phyloP scores from a whole-genome alignment of 352 stramenopile genomes.

The Pythium coloratum region DNA sequence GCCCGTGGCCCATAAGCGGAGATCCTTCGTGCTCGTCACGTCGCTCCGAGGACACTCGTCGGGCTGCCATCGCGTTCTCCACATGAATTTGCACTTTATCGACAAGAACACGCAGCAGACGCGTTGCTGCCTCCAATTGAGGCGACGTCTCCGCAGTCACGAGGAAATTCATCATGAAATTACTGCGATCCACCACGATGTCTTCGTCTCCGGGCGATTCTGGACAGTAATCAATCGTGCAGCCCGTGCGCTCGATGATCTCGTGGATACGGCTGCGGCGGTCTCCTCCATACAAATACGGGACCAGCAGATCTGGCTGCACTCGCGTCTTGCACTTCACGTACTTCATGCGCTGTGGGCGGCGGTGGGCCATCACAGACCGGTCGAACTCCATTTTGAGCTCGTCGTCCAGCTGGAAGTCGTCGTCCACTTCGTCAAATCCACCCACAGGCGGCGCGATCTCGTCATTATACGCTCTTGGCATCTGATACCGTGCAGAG shows the following conservation, averaged over 20 bases:
- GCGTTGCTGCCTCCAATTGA: constrained; percentile 47
- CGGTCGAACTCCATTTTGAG: constrained; percentile 24
- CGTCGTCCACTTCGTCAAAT: constrained; percentile 14
- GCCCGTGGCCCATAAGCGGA: neutral
- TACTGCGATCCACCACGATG: constrained; percentile 20
- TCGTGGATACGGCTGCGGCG: constrained; percentile 48
- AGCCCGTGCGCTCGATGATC: constrained; percentile 49
- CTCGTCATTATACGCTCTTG: constrained; percentile 6
- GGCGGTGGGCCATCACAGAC: constrained; percentile 18
- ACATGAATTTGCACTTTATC: constrained; percentile 51
- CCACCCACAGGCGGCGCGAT: neutral
- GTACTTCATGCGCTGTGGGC: constrained; percentile 52
- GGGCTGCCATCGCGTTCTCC: constrained; percentile 19
- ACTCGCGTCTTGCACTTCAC: constrained; percentile 55
- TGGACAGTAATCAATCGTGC: constrained; percentile 68
- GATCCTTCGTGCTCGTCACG: neutral
- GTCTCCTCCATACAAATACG: constrained; percentile 57
- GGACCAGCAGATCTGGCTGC: constrained; percentile 53
- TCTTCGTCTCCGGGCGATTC: constrained; percentile 51
- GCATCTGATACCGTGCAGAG: constrained; percentile 1
- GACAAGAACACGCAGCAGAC: constrained; percentile 43
- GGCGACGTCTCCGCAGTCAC: constrained; percentile 43
- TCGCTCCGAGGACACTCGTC: neutral
- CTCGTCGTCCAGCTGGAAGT: constrained; percentile 24
- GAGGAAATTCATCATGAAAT: constrained; percentile 63